Base-by-base conservation (phyloP, 495 filamentous ascomycete genomes). In the Cercophora samala region DNA sequence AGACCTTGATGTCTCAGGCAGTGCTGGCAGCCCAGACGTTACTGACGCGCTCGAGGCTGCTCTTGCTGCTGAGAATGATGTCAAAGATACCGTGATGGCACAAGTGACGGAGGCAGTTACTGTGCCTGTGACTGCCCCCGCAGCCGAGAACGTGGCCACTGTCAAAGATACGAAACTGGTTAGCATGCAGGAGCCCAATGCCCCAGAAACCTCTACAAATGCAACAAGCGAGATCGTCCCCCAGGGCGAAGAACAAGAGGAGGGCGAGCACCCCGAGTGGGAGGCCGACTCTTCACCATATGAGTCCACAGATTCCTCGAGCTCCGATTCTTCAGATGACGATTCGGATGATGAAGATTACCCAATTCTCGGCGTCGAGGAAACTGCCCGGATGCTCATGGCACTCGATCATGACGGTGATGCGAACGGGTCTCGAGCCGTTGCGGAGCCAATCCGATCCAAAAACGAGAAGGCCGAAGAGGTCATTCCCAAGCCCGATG, bases 381-480 rank as follows among this genome's bases (percentile, higher is more conserved):
- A 95, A 73, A 88, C 91, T 69, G 90, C 90, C 1, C 86, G 87
- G 11, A 85, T 94, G 42, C 81, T 97, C 26, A 94, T 97, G 92
- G 82, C 87, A 58, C 87, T 80, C 51, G 87, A 82, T 8, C 89
- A 86, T 6, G 90, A 92, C 58, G 93, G 94, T 56, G 88, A 84
- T 18, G 80, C 75, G 8, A 70, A 70, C 75, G 72, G 63, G 69
- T 13, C 23, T 72, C 87, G 79, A 72, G 83, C 79, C 62, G 78
- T 62, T 67, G 78, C 71, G 29, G 82, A 80, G 3, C 80, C 82
- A 17, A 76, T 92, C 54, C 83, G 88, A 68, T 92, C 91, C 2
- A 83, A 90, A 69, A 90, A 96, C 71, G 92, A 97, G 74, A 65
- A 89, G 4, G 77, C 81, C 1, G 90, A 93, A 51, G 86, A 89